phyloP scores from a whole-genome alignment of 2,329 filamentous ascomycete genomes.

The Alternaria viburni region DNA sequence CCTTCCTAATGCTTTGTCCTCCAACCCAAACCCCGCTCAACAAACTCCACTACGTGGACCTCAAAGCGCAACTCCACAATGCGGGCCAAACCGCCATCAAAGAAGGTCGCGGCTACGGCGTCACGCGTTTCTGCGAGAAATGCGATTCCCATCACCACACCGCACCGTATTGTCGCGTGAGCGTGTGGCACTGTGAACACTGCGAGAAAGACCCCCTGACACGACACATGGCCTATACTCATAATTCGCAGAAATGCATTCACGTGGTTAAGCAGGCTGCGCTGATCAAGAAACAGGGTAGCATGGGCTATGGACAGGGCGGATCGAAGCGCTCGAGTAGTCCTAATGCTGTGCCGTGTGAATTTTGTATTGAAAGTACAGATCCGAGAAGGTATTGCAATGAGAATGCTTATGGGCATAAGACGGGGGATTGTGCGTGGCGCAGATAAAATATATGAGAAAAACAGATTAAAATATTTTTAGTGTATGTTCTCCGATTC shows the following conservation, averaged over 20 bases:
- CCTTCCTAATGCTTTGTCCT: constrained; percentile 1
- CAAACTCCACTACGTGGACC: background rate
- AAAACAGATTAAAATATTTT: background rate
- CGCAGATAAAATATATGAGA: background rate
- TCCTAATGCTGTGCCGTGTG: constrained; percentile 4
- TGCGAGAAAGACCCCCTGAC: background rate
- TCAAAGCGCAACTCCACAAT: background rate
- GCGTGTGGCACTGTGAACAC: background rate
- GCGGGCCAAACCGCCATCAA: background rate
- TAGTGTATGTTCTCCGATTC: background rate
- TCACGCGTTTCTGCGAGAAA: background rate
- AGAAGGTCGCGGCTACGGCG: background rate
- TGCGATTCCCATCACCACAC: background rate
- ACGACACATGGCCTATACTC: background rate
- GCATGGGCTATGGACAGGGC: background rate
- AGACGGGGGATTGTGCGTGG: constrained; percentile 4
- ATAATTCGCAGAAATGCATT: background rate
- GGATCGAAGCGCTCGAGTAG: background rate
- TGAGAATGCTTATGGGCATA: constrained; percentile 3
- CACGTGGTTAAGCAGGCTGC: background rate
- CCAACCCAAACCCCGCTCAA: background rate
- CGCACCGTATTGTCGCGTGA: background rate
- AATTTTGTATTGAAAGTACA: constrained; percentile 1
- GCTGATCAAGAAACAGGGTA: background rate
- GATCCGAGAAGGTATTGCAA: constrained; percentile 2